Conservation (phyloP, 768 basidiomycete genomes). For the Rhizopogon salebrosus region DNA sequence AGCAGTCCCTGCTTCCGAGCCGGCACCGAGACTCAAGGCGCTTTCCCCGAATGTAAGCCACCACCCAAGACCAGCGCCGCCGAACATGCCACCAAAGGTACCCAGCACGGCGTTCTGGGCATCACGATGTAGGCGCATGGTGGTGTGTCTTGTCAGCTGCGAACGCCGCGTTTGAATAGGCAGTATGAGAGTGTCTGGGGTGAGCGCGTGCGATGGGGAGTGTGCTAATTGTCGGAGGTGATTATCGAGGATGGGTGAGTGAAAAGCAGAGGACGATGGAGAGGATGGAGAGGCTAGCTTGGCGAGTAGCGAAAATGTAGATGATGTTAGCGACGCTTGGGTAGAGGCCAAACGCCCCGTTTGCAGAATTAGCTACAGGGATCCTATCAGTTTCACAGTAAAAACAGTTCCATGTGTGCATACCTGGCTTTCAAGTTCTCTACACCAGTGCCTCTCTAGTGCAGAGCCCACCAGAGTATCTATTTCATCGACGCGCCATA, state of each 20-base stretch:
- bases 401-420: conserved; percentile 1
- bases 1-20: conserved; percentile 52
- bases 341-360: conserved; percentile 50
- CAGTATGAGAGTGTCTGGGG: conserved; percentile 38
- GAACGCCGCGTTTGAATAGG: conserved; percentile 48
- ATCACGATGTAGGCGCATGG: conserved; percentile 53
- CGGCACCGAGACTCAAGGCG: conserved; percentile 28
- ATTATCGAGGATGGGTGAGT: conserved; percentile 57
- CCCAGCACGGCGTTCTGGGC: conserved; percentile 55
- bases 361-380: conserved; percentile 55
- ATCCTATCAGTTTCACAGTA: background rate
- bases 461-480: conserved; percentile 27
- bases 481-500: conserved; percentile 38
- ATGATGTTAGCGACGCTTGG: conserved; percentile 39
- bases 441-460: conserved; percentile 33
- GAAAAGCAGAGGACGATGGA: conserved; percentile 13
- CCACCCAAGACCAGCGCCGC: conserved; percentile 55
- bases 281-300: conserved; percentile 31
- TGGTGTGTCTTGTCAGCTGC: conserved; percentile 53
- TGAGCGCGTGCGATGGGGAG: conserved; percentile 42
- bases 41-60: conserved; percentile 38
- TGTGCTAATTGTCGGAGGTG: conserved; percentile 46
- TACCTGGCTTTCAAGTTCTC: conserved; percentile 49
- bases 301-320: conserved; percentile 36
- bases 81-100: conserved; percentile 41